These are phyloP conservation scores for Acanthamoeba sp. DNA, from an alignment of 208 protist genomes.

Conservation along the genomic window DNA sequence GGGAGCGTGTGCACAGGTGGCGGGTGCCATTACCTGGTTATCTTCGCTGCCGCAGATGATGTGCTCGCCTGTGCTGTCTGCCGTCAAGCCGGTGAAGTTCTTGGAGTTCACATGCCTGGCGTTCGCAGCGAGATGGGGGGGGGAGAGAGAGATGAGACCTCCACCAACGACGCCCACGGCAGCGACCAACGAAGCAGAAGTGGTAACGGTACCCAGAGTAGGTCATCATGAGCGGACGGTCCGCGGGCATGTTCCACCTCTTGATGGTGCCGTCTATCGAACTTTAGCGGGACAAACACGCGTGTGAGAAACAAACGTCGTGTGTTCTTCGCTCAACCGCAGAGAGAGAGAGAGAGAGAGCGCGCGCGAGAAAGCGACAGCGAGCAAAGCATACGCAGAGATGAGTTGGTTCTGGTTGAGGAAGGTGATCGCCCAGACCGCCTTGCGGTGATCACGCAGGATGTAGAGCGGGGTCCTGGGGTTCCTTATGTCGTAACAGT, in stretches of 20 bases:
- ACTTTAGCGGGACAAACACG: not conserved
- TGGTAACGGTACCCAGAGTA: not conserved
- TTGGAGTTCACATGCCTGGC: not conserved
- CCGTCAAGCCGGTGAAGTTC: conserved; percentile 19
- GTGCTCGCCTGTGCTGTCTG: not conserved
- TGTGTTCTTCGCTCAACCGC: too few relatives aligned
- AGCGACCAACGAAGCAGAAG: not conserved
- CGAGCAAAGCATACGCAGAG: not conserved
- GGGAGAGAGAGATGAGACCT: too few relatives aligned
- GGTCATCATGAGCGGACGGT: not conserved
- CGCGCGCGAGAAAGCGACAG: not conserved
- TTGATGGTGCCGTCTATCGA: conserved; percentile 19
- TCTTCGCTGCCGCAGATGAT: conserved; percentile 33
- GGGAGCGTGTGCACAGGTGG: too few relatives aligned
- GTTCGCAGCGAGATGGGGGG: not conserved
- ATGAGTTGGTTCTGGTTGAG: conserved; percentile 1
- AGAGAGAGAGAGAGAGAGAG: too few relatives aligned
- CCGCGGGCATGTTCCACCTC: conserved; percentile 9
- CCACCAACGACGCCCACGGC: too few relatives aligned
- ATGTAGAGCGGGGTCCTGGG: not conserved
- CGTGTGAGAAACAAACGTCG: too few relatives aligned
- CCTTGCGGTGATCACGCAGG: conserved; percentile 12
- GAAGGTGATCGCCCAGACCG: conserved; percentile 20
- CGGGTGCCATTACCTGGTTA: not conserved
- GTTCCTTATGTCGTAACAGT: not conserved